These are phyloP conservation scores for Rhodotorula paludigena DNA, from an alignment of 768 basidiomycete genomes.

Conservation along the genomic window DNA sequence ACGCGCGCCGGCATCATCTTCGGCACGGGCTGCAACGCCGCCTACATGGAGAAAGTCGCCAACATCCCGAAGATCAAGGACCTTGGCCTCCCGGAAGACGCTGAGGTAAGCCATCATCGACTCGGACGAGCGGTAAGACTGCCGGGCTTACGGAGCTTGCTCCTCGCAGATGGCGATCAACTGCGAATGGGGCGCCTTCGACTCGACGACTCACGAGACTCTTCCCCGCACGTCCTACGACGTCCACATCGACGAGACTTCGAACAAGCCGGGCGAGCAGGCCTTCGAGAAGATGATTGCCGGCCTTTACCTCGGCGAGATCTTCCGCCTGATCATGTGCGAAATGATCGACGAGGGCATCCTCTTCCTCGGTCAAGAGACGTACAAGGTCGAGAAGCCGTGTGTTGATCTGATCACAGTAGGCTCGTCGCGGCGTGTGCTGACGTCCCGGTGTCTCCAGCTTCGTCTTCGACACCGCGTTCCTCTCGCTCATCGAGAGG, in stretches of 20 bases:
- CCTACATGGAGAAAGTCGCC: conserved; percentile 76
- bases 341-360: conserved; percentile 79
- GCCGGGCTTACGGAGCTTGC: conserved; percentile 51
- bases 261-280: conserved; percentile 95
- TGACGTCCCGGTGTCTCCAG: conserved; percentile 42
- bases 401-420: too few species aligned
- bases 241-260: conserved; percentile 78
- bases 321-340: conserved; percentile 85
- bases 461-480: conserved; percentile 87
- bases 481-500: conserved; percentile 95
- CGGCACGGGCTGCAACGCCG: conserved; percentile 96
- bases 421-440: neutral
- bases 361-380: conserved; percentile 95
- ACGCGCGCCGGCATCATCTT: conserved; percentile 96
- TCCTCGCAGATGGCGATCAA: conserved; percentile 82
- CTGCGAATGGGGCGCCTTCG: conserved; percentile 98
- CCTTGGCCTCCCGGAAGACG: conserved; percentile 52
- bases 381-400: conserved; percentile 92
- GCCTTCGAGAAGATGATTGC: conserved; percentile 61
- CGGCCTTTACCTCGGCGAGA: conserved; percentile 65
- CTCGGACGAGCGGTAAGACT: too few species aligned
- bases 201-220: conserved; percentile 83
- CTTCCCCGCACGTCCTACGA: conserved; percentile 95
- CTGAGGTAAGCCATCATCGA: neutral
- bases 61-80: conserved; percentile 73